Conservation (phyloP, 139 green algal genomes). For the Chlorella sp. region DNA sequence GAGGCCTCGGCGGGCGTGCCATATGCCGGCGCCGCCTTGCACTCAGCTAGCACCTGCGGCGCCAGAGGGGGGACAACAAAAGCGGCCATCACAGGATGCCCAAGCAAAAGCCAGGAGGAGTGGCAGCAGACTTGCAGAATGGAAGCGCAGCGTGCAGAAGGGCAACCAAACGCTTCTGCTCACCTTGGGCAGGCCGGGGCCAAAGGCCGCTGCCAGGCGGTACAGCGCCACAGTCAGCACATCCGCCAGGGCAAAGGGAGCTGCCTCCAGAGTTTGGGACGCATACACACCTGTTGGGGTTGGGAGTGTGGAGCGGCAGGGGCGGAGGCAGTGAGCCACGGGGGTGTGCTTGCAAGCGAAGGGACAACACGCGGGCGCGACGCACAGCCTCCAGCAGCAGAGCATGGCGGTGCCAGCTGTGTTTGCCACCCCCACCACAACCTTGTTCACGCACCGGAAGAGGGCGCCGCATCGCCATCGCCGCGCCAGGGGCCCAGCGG, state of each 20-base stretch:
- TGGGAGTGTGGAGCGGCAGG: too few relatives aligned
- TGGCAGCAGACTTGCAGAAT: too few relatives aligned
- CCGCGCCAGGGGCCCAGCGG: conserved; percentile 36
- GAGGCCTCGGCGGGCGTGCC: conserved; percentile 5
- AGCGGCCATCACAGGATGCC: too few relatives aligned
- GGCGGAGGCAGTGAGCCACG: too few relatives aligned
- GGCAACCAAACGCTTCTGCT: too few relatives aligned
- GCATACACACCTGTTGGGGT: not conserved
- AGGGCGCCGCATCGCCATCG: conserved; percentile 12
- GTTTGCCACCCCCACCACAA: too few relatives aligned
- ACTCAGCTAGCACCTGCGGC: not conserved
- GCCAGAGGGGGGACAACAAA: too few relatives aligned
- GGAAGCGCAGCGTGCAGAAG: not conserved
- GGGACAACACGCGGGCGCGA: too few relatives aligned
- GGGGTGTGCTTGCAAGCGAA: too few relatives aligned
- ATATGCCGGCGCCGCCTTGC: not conserved
- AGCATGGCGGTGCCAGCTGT: too few relatives aligned
- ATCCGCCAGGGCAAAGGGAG: conserved; percentile 28
- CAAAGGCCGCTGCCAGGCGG: conserved; percentile 19
- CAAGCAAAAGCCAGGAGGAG: too few relatives aligned
- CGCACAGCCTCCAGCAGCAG: too few relatives aligned
- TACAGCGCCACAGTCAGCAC: conserved; percentile 31
- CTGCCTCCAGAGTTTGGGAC: not conserved
- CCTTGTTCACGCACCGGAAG: not conserved
- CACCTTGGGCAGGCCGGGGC: conserved; percentile 29